Conservation (phyloP, 83 land plant species). For the Thuja plicata region DNA sequence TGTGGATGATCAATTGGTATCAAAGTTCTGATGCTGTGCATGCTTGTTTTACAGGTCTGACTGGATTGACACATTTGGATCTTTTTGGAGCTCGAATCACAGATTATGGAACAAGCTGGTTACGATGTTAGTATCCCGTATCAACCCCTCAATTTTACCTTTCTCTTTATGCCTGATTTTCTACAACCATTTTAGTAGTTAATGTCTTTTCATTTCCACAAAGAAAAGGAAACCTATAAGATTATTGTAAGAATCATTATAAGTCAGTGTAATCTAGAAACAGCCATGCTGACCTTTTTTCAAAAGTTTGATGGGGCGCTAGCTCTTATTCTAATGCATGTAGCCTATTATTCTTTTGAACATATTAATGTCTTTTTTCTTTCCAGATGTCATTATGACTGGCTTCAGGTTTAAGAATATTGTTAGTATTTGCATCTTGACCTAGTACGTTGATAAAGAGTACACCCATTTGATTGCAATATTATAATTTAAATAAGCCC, state of each 20-base stretch:
- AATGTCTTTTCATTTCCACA: neutral
- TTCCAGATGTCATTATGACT: neutral
- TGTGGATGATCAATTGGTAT: neutral
- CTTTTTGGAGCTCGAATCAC: constrained; percentile 98
- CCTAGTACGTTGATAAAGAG: neutral
- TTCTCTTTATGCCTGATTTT: neutral
- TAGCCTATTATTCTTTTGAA: neutral
- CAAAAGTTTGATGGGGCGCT: neutral
- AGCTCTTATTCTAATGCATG: neutral
- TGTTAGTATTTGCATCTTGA: neutral
- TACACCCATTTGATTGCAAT: neutral
- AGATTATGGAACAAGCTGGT: constrained; percentile 73
- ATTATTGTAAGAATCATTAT: neutral
- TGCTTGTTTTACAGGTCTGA: constrained; percentile 64
- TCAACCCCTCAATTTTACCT: neutral
- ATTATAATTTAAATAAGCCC: neutral
- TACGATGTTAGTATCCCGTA: constrained; percentile 47
- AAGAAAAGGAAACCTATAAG: neutral
- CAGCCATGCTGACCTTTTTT: neutral
- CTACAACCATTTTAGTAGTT: neutral
- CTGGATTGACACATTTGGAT: constrained; percentile 88
- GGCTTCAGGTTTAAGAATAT: neutral
- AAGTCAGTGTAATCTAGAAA: neutral
- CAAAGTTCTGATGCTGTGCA: neutral
- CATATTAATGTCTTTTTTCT: neutral